A percentile compares a stretch with the other conserved stretches of the same genome.
These are phyloP conservation scores for Aquanectria penicillioides DNA, from an alignment of 2,329 filamentous ascomycete genomes.

Conservation along the genomic window DNA sequence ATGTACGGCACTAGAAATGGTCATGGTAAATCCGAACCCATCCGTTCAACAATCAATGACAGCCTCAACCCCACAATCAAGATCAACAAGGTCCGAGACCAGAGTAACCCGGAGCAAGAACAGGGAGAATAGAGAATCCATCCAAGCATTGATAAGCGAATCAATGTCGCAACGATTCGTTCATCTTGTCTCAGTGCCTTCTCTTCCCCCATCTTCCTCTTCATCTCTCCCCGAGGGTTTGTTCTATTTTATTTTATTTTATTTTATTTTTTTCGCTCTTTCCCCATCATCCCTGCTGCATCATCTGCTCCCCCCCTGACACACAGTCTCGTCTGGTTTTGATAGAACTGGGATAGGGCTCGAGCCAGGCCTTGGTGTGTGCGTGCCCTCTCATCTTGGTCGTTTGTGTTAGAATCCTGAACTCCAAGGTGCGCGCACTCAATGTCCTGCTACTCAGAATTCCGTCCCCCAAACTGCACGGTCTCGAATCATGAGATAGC, in stretches of 20 bases:
- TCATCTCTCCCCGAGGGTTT: not conserved
- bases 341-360: not conserved
- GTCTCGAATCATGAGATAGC: conserved; percentile 7
- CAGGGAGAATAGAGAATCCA: no score
- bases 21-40: not conserved
- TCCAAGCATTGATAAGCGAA: not conserved
- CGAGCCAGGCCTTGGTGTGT: conserved; percentile 12
- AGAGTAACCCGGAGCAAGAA: no score
- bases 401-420: not conserved
- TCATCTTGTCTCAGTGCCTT: no score
- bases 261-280: not conserved
- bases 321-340: not conserved
- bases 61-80: conserved; percentile 7
- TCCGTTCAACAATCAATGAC: not conserved
- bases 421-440: not conserved
- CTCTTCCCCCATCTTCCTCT: no score
- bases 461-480: not conserved
- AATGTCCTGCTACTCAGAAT: not conserved
- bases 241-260: not conserved
- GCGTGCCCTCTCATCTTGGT: conserved; percentile 12
- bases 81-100: no score
- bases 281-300: no score
- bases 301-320: no score
- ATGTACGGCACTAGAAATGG: conserved; percentile 8
- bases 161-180: no score